Evolutionary conservation across 768 basidiomycete species (phyloP).

Genomic region (Termitomyces sp.): DNA sequence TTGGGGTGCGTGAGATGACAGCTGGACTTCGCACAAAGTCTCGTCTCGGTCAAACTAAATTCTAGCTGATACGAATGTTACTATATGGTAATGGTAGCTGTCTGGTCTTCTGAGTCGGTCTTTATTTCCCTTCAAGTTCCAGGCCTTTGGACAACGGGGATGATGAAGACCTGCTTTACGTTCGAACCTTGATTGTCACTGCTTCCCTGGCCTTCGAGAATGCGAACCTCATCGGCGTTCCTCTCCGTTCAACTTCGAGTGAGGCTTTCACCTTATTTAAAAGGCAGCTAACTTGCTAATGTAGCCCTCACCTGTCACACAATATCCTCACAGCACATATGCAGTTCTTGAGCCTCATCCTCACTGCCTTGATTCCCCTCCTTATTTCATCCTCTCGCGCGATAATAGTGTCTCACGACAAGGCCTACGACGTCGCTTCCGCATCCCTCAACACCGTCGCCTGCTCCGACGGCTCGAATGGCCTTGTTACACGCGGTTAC

Average conservation of each 20-base stretch:
- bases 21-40: too few species aligned
- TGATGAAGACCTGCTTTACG: too few species aligned
- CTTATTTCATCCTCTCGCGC: slow-evolving; percentile 4
- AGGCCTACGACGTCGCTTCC: slow-evolving; percentile 31
- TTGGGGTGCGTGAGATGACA: too few species aligned
- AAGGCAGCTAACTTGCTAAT: not conserved
- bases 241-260: not conserved
- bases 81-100: too few species aligned
- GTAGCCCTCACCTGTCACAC: not conserved
- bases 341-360: slow-evolving; percentile 26
- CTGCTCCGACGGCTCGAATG: slow-evolving; percentile 49
- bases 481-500: slow-evolving; percentile 35
- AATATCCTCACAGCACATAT: slow-evolving; percentile 15
- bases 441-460: slow-evolving; percentile 33
- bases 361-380: slow-evolving; percentile 19
- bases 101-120: too few species aligned
- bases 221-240: not conserved
- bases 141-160: too few species aligned
- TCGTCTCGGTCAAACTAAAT: too few species aligned
- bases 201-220: too few species aligned
- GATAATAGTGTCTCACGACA: slow-evolving; percentile 30
- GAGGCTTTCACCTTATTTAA: not conserved
- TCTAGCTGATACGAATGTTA: too few species aligned
- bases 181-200: too few species aligned
- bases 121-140: too few species aligned